phyloP scores from a whole-genome alignment of 2,329 filamentous ascomycete species.

The Aspergillus fructus region DNA sequence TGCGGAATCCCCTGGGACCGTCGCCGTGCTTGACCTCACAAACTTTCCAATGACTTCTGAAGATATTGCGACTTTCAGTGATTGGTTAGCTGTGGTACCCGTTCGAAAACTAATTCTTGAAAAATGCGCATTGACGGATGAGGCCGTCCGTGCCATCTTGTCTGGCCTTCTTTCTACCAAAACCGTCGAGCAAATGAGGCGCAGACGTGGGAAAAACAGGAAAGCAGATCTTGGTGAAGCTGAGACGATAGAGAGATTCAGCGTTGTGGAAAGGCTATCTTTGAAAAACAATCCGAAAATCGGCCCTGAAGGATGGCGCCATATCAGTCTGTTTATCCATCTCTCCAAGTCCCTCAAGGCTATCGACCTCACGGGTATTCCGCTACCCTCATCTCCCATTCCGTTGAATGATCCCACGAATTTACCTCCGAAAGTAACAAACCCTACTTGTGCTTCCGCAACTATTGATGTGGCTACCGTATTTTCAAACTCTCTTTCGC shows the following conservation, averaged over 20 bases:
- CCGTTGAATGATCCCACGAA: conserved; percentile 25
- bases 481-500: conserved; percentile 71
- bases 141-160: conserved; percentile 81
- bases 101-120: conserved; percentile 83
- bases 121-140: conserved; percentile 82
- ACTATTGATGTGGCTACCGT: conserved; percentile 60
- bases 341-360: conserved; percentile 83
- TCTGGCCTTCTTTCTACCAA: conserved; percentile 82
- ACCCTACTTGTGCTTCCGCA: conserved; percentile 19
- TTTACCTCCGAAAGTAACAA: conserved; percentile 15
- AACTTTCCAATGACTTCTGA: conserved; percentile 79
- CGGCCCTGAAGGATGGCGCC: conserved; percentile 82
- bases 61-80: conserved; percentile 83
- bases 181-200: conserved; percentile 58
- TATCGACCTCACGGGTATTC: conserved; percentile 81
- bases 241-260: conserved; percentile 44
- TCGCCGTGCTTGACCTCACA: conserved; percentile 78
- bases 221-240: conserved; percentile 33
- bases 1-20: conserved; percentile 66
- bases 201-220: conserved; percentile 45
- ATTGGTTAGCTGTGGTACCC: conserved; percentile 91
- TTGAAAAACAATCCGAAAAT: conserved; percentile 88
- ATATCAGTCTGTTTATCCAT: conserved; percentile 85
- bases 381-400: conserved; percentile 60
- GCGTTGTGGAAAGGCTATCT: conserved; percentile 81